These are phyloP conservation scores for Umbellularia californica DNA, from an alignment of 164 flowering plant species.

Conservation along the genomic window DNA sequence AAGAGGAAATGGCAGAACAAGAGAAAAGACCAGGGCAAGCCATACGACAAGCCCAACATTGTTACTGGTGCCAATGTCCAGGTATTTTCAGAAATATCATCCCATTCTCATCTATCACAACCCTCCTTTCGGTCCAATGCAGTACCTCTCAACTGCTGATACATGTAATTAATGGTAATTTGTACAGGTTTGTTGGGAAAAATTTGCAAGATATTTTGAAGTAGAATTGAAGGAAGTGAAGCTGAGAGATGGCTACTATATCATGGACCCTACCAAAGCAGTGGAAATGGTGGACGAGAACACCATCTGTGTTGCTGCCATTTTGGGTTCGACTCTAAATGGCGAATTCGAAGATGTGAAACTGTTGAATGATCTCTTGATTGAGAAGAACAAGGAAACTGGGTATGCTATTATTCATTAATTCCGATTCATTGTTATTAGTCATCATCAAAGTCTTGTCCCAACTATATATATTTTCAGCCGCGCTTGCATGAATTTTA, in stretches of 20 bases:
- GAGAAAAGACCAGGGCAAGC: constrained; percentile 30
- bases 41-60: constrained; percentile 42
- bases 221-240: constrained; percentile 47
- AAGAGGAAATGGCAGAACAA: constrained; percentile 45
- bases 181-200: constrained; percentile 46
- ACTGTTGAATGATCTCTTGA: constrained; percentile 36
- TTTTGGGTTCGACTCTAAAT: constrained; percentile 42
- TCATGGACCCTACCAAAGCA: constrained; percentile 44
- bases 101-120: too few species aligned
- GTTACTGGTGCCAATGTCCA: constrained; percentile 43
- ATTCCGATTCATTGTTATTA: neutral
- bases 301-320: constrained; percentile 47
- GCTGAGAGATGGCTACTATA: constrained; percentile 37
- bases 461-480: too few species aligned
- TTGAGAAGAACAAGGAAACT: constrained; percentile 33
- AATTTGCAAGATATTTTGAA: constrained; percentile 42
- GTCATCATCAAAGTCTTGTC: too few species aligned
- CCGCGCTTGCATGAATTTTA: too few species aligned
- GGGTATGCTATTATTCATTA: constrained; percentile 22
- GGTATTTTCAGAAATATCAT: constrained; percentile 10
- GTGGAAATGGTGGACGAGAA: constrained; percentile 46
- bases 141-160: too few species aligned
- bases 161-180: neutral
- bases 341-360: constrained; percentile 50
- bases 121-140: too few species aligned